phyloP scores from a whole-genome alignment of 2,329 filamentous ascomycete species.

The Nemania bipapillata region DNA sequence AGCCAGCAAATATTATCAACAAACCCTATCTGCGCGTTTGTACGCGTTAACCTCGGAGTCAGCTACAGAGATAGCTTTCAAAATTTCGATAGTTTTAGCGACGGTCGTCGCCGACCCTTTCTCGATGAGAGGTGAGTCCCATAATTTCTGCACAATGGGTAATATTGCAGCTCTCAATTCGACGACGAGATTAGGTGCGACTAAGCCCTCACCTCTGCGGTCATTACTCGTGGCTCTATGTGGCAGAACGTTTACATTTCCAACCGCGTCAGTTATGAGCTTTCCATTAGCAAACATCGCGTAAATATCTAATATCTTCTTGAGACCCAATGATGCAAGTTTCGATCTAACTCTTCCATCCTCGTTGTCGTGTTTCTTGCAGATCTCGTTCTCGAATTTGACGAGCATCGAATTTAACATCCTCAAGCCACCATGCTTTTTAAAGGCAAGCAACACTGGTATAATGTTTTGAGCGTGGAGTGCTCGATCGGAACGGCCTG shows the following conservation, averaged over 20 bases:
- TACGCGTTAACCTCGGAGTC: constrained; percentile 77
- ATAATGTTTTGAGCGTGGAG: constrained; percentile 69
- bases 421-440: constrained; percentile 79
- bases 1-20: constrained; percentile 35
- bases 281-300: constrained; percentile 79
- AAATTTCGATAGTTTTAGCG: constrained; percentile 82
- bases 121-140: constrained; percentile 86
- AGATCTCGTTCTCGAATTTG: constrained; percentile 71
- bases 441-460: constrained; percentile 86
- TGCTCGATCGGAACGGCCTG: constrained; percentile 61
- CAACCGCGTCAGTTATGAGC: constrained; percentile 79
- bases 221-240: constrained; percentile 55
- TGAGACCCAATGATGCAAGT: constrained; percentile 70
- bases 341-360: constrained; percentile 61
- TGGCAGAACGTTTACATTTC: constrained; percentile 60
- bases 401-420: constrained; percentile 77
- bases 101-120: constrained; percentile 81
- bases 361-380: constrained; percentile 52
- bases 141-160: constrained; percentile 79
- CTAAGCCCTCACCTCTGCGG: constrained; percentile 55
- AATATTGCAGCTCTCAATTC: constrained; percentile 85
- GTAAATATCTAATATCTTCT: constrained; percentile 87
- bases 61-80: constrained; percentile 80
- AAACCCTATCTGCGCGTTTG: constrained; percentile 70
- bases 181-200: constrained; percentile 80